Percentiles rank a stretch among this genome's conserved stretches.
Conservation (phyloP, 768 basidiomycete species). For the Pholiota microspora region DNA sequence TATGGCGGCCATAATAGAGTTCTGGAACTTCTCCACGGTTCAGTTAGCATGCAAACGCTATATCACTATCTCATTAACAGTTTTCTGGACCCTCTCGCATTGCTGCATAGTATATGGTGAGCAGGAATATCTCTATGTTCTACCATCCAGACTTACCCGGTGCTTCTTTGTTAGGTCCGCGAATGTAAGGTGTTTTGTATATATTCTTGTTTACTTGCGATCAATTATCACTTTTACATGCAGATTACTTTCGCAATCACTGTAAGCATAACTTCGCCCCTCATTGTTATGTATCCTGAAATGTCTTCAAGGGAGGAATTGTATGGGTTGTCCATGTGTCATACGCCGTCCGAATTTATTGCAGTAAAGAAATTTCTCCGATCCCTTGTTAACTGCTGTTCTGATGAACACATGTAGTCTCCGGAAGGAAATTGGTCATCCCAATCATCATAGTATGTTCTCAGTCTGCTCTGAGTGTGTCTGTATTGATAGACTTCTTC, state of each 20-base stretch:
- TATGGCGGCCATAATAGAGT: conserved; percentile 4
- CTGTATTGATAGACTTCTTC: neutral
- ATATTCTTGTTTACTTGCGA: neutral
- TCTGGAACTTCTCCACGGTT: conserved; percentile 10
- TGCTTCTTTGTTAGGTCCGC: too few species aligned
- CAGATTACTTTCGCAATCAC: conserved; percentile 5
- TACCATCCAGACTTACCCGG: too few species aligned
- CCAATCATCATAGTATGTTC: neutral
- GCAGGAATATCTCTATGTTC: neutral
- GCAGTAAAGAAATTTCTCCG: neutral
- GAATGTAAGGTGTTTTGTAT: neutral
- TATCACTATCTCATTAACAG: conserved; percentile 11
- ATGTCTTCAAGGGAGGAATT: conserved; percentile 1
- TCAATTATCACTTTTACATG: neutral
- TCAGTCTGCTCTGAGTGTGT: neutral
- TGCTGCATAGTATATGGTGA: conserved; percentile 9
- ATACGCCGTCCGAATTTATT: conserved; percentile 16
- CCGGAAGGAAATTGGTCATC: neutral
- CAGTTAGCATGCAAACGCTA: conserved; percentile 11
- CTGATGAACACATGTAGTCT: neutral
- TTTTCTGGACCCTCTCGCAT: conserved; percentile 7
- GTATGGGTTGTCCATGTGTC: conserved; percentile 12
- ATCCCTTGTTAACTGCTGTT: neutral
- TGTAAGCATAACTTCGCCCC: neutral
- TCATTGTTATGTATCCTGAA: neutral